Evolutionary conservation across 176 grass and related monocot genomes (phyloP).

Genomic region (Oryza glumipatula): DNA sequence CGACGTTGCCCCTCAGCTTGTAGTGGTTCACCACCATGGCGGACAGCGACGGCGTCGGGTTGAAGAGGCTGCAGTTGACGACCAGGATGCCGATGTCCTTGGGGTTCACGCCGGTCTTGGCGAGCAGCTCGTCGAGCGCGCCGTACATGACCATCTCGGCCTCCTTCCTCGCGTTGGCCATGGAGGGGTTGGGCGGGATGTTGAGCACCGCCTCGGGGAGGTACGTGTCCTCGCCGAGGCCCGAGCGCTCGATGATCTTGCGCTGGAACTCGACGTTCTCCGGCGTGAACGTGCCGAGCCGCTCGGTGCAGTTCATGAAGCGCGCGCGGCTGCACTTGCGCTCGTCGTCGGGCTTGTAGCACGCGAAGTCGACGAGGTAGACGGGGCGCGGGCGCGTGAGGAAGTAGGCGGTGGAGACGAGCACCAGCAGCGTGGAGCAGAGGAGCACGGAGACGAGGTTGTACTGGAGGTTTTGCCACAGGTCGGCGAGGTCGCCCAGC

Average conservation of each 20-base stretch:
- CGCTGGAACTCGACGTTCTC: slow-evolving; percentile 72
- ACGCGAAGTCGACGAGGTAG: slow-evolving; percentile 70
- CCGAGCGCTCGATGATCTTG: slow-evolving; percentile 59
- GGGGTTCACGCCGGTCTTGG: slow-evolving; percentile 42
- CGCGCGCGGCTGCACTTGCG: slow-evolving; percentile 45
- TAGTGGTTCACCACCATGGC: slow-evolving; percentile 58
- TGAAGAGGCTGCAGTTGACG: slow-evolving; percentile 66
- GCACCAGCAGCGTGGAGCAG: slow-evolving; percentile 47
- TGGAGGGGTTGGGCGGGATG: slow-evolving; percentile 54
- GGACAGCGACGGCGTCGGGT: slow-evolving; percentile 60
- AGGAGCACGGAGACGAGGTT: slow-evolving; percentile 43
- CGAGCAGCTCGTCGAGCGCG: slow-evolving; percentile 57
- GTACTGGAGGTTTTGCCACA: slow-evolving; percentile 52
- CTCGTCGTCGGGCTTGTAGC: slow-evolving; percentile 65
- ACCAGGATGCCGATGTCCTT: slow-evolving; percentile 58
- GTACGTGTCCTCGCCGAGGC: slow-evolving; percentile 64
- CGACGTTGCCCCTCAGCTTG: slow-evolving; percentile 52
- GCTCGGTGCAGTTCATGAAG: slow-evolving; percentile 60
- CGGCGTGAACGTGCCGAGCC: slow-evolving; percentile 49
- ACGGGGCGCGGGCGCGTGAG: slow-evolving; percentile 57
- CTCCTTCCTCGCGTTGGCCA: slow-evolving; percentile 47
- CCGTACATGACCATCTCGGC: slow-evolving; percentile 66
- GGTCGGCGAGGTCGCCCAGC: slow-evolving; percentile 25
- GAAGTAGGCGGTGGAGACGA: slow-evolving; percentile 51
- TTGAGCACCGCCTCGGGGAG: slow-evolving; percentile 54